These are phyloP conservation scores for Nitzschia palea DNA, from an alignment of 108 stramenopile genomes.

Conservation along the genomic window DNA sequence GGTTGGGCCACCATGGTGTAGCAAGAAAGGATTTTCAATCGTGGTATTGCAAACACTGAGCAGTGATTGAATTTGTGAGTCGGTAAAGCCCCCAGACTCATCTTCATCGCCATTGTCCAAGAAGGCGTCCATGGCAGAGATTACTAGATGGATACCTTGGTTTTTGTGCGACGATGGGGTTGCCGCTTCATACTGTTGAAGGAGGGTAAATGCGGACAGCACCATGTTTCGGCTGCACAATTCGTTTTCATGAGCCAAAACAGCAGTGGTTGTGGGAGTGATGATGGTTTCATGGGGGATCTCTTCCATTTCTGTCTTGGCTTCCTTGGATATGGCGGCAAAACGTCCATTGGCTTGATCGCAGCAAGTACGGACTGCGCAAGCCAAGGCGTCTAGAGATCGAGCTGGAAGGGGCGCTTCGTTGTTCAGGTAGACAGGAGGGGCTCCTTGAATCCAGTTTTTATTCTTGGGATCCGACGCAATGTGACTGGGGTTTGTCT, in stretches of 20 bases:
- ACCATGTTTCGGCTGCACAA: conserved; percentile 87
- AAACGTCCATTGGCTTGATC: conserved; percentile 81
- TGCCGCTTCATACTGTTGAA: conserved; percentile 68
- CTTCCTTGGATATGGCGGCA: conserved; percentile 64
- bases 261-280: conserved; percentile 60
- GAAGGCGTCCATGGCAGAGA: conserved; percentile 84
- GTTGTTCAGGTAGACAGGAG: conserved; percentile 84
- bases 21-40: conserved; percentile 77
- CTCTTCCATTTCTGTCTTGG: conserved; percentile 28
- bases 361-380: conserved; percentile 83
- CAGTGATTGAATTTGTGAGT: conserved; percentile 76
- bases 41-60: conserved; percentile 78
- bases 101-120: conserved; percentile 75
- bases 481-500: conserved; percentile 44
- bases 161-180: conserved; percentile 48
- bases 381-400: conserved; percentile 81
- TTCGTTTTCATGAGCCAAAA: conserved; percentile 78
- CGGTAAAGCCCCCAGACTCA: conserved; percentile 68
- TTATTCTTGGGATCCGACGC: conserved; percentile 74
- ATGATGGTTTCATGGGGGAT: conserved; percentile 42
- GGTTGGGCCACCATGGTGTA: conserved; percentile 77
- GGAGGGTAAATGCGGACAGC: conserved; percentile 66
- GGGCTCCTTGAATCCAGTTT: conserved; percentile 89
- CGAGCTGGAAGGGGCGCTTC: conserved; percentile 78
- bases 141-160: conserved; percentile 73